Evolutionary conservation across 1,284 basidiomycete genomes (phyloP).

Genomic region (Pseudomicrostroma phylloplanum): DNA sequence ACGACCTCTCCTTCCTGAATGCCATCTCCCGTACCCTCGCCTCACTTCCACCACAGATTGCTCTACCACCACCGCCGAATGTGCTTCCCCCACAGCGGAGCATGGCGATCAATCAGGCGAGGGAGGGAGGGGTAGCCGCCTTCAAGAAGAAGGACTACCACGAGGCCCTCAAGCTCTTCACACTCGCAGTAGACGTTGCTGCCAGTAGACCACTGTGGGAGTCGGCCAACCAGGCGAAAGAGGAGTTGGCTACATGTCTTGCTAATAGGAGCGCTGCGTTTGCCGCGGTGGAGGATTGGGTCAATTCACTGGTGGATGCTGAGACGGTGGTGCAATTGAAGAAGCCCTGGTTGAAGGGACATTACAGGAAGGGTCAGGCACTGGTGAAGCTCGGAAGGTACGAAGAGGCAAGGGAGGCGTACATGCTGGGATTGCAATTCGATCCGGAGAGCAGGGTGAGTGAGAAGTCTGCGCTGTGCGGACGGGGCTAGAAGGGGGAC

Average conservation of each 20-base stretch:
- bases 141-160: constrained; percentile 56
- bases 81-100: constrained; percentile 42
- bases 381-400: constrained; percentile 67
- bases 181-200: constrained; percentile 73
- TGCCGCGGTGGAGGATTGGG: constrained; percentile 67
- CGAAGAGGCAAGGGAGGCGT: constrained; percentile 73
- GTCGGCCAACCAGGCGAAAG: constrained; percentile 68
- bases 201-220: constrained; percentile 85
- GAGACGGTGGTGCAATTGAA: constrained; percentile 80
- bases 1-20: constrained; percentile 45
- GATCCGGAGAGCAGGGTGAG: constrained; percentile 68
- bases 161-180: constrained; percentile 77
- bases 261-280: constrained; percentile 87
- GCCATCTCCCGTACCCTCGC: constrained; percentile 43
- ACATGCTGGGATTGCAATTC: constrained; percentile 76
- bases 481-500: neutral
- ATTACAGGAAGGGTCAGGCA: constrained; percentile 86
- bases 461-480: neutral
- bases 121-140: constrained; percentile 44
- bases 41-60: constrained; percentile 39
- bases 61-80: constrained; percentile 47
- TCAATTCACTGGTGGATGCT: constrained; percentile 80
- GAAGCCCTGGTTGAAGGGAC: constrained; percentile 86
- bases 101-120: constrained; percentile 44
- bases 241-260: constrained; percentile 79